A percentile compares a stretch with the other conserved stretches of the same genome.
Conservation (phyloP, 2,329 filamentous ascomycete species). For the Verticillium klebahnii region DNA sequence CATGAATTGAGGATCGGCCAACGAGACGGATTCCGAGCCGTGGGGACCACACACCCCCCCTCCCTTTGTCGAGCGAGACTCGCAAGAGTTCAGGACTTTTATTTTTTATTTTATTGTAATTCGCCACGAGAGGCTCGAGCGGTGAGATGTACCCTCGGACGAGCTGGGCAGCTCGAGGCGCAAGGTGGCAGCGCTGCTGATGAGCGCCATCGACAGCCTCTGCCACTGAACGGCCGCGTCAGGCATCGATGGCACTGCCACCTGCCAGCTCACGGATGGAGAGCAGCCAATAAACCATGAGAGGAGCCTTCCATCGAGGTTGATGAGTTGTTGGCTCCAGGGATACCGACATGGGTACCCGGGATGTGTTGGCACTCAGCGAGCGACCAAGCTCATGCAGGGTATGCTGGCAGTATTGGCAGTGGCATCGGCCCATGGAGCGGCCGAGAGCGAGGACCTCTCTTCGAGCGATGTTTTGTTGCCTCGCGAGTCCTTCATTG, state of each 20-base stretch:
- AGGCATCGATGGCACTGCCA: constrained; percentile 8
- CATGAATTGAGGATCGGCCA: no score
- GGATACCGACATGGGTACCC: constrained; percentile 10
- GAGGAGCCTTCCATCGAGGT: constrained; percentile 6
- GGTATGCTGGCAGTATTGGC: constrained; percentile 1
- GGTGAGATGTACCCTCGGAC: not conserved
- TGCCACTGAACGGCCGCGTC: not conserved
- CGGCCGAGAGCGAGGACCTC: not conserved
- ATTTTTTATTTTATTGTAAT: no score
- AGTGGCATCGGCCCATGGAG: not conserved
- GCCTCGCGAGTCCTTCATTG: not conserved
- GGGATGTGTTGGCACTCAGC: constrained; percentile 20
- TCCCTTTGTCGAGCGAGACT: no score
- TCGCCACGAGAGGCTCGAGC: not conserved
- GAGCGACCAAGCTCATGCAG: constrained; percentile 15
- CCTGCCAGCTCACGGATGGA: constrained; percentile 8
- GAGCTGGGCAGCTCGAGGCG: not conserved
- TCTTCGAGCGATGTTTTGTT: no score
- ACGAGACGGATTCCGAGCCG: no score
- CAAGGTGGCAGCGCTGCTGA: not conserved
- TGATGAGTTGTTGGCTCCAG: constrained; percentile 9
- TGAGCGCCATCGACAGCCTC: not conserved
- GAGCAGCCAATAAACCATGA: constrained; percentile 9
- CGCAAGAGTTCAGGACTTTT: no score
- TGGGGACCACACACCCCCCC: no score